These are phyloP conservation scores for Pseudocercospora pini-densiflorae DNA, from an alignment of 2,329 filamentous ascomycete species.

Conservation along the genomic window DNA sequence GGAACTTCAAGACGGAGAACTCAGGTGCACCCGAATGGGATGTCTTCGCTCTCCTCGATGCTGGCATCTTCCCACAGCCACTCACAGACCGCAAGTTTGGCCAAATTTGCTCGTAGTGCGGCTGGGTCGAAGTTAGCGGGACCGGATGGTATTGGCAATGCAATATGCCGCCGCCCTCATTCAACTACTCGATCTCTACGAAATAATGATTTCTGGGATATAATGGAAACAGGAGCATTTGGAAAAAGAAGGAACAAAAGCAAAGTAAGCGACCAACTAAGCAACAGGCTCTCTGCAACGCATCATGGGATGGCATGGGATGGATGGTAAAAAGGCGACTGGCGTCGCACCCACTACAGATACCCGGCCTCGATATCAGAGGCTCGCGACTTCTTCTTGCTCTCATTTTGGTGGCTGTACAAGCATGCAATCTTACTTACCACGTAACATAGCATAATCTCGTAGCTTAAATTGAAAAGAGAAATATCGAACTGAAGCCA, in stretches of 20 bases:
- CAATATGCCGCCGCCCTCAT: neutral
- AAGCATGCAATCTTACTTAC: neutral
- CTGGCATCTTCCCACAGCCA: conserved; percentile 57
- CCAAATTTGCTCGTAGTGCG: conserved; percentile 31
- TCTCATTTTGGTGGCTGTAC: neutral
- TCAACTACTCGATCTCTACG: neutral
- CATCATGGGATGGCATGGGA: neutral
- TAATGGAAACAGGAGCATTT: neutral
- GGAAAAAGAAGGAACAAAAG: neutral
- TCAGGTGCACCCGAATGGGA: conserved; percentile 55
- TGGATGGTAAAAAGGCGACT: neutral
- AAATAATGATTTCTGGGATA: neutral
- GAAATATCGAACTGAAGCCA: neutral
- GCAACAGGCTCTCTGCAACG: neutral
- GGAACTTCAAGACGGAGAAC: conserved; percentile 63
- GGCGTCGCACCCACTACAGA: neutral
- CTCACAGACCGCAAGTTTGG: conserved; percentile 38
- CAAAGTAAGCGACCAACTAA: neutral
- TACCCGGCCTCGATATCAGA: neutral
- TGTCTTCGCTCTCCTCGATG: conserved; percentile 53
- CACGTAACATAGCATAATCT: neutral
- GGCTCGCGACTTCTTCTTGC: neutral
- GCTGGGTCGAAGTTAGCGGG: neutral
- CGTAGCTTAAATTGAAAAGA: neutral
- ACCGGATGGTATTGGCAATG: neutral